Percentiles rank a stretch among this genome's conserved stretches.
These are phyloP conservation scores for Penicillium cataractarum DNA, from an alignment of 495 filamentous ascomycete species.

Conservation along the genomic window DNA sequence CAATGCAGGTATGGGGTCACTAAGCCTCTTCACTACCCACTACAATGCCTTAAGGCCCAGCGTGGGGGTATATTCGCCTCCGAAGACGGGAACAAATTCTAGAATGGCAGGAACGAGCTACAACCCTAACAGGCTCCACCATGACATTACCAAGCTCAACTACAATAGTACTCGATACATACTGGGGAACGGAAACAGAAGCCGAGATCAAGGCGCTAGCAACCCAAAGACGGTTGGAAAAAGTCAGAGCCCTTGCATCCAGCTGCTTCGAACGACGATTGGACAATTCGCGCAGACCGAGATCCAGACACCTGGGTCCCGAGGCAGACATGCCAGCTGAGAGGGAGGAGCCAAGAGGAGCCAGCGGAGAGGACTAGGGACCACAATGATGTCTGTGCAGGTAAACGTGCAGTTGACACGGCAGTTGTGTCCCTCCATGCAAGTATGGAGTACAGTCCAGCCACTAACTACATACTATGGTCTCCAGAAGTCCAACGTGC, in stretches of 20 bases:
- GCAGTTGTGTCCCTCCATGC: not conserved
- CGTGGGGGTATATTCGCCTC: not conserved
- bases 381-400: constrained; percentile 4
- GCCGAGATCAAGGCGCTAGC: not conserved
- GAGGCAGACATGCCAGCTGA: constrained; percentile 36
- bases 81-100: not conserved
- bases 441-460: not conserved
- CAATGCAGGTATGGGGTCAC: not conserved
- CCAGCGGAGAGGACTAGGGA: constrained; percentile 6
- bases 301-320: constrained; percentile 28
- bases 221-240: not conserved
- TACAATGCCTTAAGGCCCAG: not conserved
- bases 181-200: not conserved
- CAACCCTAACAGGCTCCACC: not conserved
- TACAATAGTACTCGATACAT: not conserved
- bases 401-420: not conserved
- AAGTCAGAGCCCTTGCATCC: not conserved
- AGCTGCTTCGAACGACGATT: constrained; percentile 9
- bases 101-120: not conserved
- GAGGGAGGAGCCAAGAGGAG: constrained; percentile 4
- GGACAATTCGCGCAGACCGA: constrained; percentile 11
- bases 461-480: constrained; percentile 1
- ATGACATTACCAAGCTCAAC: not conserved
- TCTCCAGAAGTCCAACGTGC: constrained; percentile 13
- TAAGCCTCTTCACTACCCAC: not conserved